Base-by-base conservation (phyloP, 768 basidiomycete species). In the Phaeotremella fagi region DNA sequence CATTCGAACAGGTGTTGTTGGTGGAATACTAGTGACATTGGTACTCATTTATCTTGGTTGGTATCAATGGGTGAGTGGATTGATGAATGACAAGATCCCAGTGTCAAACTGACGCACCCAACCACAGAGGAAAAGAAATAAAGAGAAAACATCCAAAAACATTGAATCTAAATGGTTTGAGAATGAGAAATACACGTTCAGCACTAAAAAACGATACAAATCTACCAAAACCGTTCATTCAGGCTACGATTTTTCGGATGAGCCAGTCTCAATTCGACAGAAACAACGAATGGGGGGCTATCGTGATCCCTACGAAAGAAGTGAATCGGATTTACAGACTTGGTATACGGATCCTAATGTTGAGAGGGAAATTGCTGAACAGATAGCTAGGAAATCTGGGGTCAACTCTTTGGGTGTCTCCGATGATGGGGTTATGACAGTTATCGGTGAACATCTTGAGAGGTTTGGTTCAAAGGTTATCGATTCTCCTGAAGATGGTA, bases 21-120 rank as follows among this genome's bases (percentile, higher is more conserved):
- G 22, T 9, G 55, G 50, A 14, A 27, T 44, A 25, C 20, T 52
- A 16, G 49, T 52, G 3, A 22, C 12, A 6, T 38, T 57, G 12
- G 24, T 57, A 0, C 22, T 45, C 3, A 14, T 46, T 2, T 57
- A 57, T 33, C 14, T 52, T 5, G 33, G 20, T 16, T 52, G 55
- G 55, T 57, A 23, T 29, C n/a, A 50, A 29, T 52, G 55, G 55
- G 50, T 52, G 16, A 5, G 55, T 41, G 22, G 25, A 14, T 14
- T 7, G 18, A 41, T 48, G 5, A 20, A 23, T 31, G 27, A 15
- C 47, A 23, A 15, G 12, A 29, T 27, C n/a, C 15, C n/a, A 31
- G 15, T 11, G 35, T 5, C 9, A 15, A 5, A 29, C 18, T n/a
- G 26, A 36, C 15, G n/a, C 16, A 5, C 26, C n/a, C 22, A 20